Base-by-base conservation (phyloP, 768 basidiomycete genomes). In the Mycena amicta region DNA sequence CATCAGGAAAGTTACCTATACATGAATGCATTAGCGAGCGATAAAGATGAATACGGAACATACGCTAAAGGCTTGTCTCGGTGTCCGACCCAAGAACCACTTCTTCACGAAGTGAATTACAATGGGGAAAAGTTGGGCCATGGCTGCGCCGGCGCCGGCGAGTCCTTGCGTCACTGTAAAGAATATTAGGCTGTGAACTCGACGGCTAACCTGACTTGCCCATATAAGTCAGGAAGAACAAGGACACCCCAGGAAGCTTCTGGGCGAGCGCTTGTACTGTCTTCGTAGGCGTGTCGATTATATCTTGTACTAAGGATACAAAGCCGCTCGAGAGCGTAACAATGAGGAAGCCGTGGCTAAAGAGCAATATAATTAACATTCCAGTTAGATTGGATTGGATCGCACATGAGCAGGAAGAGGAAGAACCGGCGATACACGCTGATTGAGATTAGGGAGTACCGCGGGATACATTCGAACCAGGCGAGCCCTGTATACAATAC, bases 381-480 rank as follows among this genome's bases (percentile, higher is more conserved):
- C 45, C 20, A 45, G 25, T 57, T 5, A 29, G 6, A 41, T 20
- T 5, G 29, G 27, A 33, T 12, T n/a, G 29, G 11, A 11, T 50
- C 8, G 16, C 64, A 80, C 76, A 88, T 76, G 50, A 87, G 72
- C 26, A 88, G 76, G 72, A 89, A 88, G 57, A 87, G 64, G 69
- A 84, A 88, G 70, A 83, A 90, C n/a, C 90, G 79, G 12, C 80
- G 81, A 75, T 89, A 90, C 27, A 92, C 80, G 67, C 84, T 85
- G 57, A 88, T 75, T 45, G 87, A 86, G n/a, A 92, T 82, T 22
- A 84, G 73, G 1, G 86, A 87, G 59, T 82, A 83, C 37, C 84
- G 79, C 0, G 89, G 88, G 47, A 88, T 87, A 46, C 88, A 87
- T 68, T 90, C 84, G 62, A 87, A 86, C 75, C 82, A 83, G 20